Percentiles rank a stretch among this genome's conserved stretches.
phyloP scores from a whole-genome alignment of 2,329 filamentous ascomycete genomes.

The Phyllosticta citrichinensis region DNA sequence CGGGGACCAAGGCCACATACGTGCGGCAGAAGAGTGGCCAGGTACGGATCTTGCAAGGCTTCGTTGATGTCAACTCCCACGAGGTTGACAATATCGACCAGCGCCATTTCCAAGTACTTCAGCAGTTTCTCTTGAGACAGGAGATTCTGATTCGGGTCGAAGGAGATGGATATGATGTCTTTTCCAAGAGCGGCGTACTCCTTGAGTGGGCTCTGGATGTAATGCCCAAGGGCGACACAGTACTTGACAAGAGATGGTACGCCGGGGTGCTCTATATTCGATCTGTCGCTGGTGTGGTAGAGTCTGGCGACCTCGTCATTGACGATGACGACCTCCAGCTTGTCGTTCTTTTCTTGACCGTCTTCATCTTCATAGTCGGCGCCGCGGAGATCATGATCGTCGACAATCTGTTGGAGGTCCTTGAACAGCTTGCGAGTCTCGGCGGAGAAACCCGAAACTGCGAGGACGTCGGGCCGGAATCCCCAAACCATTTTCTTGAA shows the following conservation, averaged over 20 bases:
- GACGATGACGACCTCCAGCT: slow-evolving; percentile 78
- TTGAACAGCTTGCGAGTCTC: slow-evolving; percentile 77
- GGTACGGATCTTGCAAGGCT: slow-evolving; percentile 68
- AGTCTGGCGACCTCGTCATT: slow-evolving; percentile 96
- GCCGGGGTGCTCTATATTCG: slow-evolving; percentile 68
- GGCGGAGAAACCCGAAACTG: slow-evolving; percentile 77
- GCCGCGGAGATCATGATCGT: slow-evolving; percentile 65
- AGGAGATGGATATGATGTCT: slow-evolving; percentile 76
- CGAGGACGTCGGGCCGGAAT: slow-evolving; percentile 80
- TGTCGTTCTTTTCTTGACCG: slow-evolving; percentile 64
- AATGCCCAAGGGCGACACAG: slow-evolving; percentile 78
- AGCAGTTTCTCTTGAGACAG: slow-evolving; percentile 79
- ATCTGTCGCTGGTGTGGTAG: slow-evolving; percentile 83
- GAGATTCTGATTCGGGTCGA: slow-evolving; percentile 83
- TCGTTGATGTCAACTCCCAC: slow-evolving; percentile 94
- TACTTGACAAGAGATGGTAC: slow-evolving; percentile 73
- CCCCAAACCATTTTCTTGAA: slow-evolving; percentile 73
- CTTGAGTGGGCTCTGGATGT: slow-evolving; percentile 91
- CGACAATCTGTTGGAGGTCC: slow-evolving; percentile 68
- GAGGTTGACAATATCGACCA: slow-evolving; percentile 98
- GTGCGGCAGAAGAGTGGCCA: slow-evolving; percentile 80
- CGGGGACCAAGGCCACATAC: slow-evolving; percentile 84
- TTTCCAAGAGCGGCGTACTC: slow-evolving; percentile 90
- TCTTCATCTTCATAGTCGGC: slow-evolving; percentile 69
- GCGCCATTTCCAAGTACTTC: slow-evolving; percentile 83